phyloP scores from a whole-genome alignment of 805 yeast genomes.

The Metschnikowia rubicola region DNA sequence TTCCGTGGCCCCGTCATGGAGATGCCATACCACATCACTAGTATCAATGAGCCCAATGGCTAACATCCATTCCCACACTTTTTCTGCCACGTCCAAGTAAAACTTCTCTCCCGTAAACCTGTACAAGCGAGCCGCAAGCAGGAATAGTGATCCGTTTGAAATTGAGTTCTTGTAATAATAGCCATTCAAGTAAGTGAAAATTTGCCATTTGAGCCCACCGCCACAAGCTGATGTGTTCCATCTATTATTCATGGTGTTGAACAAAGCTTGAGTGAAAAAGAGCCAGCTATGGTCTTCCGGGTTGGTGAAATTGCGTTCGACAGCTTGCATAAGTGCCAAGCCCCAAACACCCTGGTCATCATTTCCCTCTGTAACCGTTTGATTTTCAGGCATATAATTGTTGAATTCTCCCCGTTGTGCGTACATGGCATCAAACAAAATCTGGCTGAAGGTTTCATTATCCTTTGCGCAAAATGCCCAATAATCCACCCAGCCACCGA shows the following conservation, averaged over 20 bases:
- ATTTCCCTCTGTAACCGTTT: slow-evolving; percentile 45
- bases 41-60: slow-evolving; percentile 21
- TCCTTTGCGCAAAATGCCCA: slow-evolving; percentile 35
- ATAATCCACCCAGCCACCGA: slow-evolving; percentile 46
- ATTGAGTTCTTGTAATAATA: slow-evolving; percentile 45
- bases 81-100: slow-evolving; percentile 40
- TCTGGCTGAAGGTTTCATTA: slow-evolving; percentile 28
- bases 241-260: slow-evolving; percentile 43
- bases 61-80: slow-evolving; percentile 45
- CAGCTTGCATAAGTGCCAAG: slow-evolving; percentile 44
- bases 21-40: slow-evolving; percentile 18
- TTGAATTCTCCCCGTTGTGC: slow-evolving; percentile 39
- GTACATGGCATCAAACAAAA: slow-evolving; percentile 38
- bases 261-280: slow-evolving; percentile 39
- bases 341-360: slow-evolving; percentile 55
- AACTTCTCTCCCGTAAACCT: slow-evolving; percentile 39
- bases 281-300: slow-evolving; percentile 39
- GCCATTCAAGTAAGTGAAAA: slow-evolving; percentile 47
- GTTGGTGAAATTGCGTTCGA: slow-evolving; percentile 36
- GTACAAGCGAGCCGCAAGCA: slow-evolving; percentile 43
- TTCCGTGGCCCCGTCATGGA: slow-evolving; percentile 55
- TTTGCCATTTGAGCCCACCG: slow-evolving; percentile 49
- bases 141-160: slow-evolving; percentile 43
- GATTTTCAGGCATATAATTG: slow-evolving; percentile 44
- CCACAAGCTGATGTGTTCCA: slow-evolving; percentile 38